These are phyloP conservation scores for Berberis thunbergii DNA, from an alignment of 164 flowering plant genomes.

Conservation along the genomic window DNA sequence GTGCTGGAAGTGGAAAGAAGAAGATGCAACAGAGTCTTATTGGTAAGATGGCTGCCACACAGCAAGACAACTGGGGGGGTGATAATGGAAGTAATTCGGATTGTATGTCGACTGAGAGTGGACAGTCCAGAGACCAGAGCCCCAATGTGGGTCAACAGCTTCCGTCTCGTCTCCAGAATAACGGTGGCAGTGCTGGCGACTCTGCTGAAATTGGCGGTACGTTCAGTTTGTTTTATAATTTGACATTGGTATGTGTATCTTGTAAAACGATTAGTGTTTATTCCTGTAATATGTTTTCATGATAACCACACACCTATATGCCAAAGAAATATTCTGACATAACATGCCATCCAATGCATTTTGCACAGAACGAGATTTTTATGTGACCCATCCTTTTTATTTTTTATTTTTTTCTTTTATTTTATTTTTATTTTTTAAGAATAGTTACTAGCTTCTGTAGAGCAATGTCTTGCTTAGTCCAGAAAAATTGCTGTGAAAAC, in stretches of 20 bases:
- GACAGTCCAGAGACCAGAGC: slow-evolving; percentile 45
- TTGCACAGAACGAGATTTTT: no score
- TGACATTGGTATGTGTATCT: neutral
- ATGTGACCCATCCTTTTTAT: no score
- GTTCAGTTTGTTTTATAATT: neutral
- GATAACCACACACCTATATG: no score
- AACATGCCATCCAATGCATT: no score
- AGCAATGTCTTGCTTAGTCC: neutral
- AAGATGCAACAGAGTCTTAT: slow-evolving; percentile 20
- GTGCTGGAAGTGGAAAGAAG: slow-evolving; percentile 28
- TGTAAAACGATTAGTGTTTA: neutral
- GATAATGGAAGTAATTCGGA: slow-evolving; percentile 41
- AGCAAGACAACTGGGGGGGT: slow-evolving; percentile 6
- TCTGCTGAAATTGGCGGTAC: slow-evolving; percentile 18
- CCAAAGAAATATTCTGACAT: no score
- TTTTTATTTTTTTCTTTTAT: no score
- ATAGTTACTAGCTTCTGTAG: no score
- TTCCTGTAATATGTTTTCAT: no score
- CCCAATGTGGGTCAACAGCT: slow-evolving; percentile 27
- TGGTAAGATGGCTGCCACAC: slow-evolving; percentile 8
- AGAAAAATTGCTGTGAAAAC: neutral
- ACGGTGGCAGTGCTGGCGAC: slow-evolving; percentile 7
- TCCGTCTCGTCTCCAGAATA: slow-evolving; percentile 36
- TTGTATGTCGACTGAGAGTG: slow-evolving; percentile 42
- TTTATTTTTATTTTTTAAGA: no score